A percentile compares a stretch with the other conserved stretches of the same genome.
These are phyloP conservation scores for Gynochthodes officinalis DNA, from an alignment of 257 asterid genomes.

Conservation along the genomic window DNA sequence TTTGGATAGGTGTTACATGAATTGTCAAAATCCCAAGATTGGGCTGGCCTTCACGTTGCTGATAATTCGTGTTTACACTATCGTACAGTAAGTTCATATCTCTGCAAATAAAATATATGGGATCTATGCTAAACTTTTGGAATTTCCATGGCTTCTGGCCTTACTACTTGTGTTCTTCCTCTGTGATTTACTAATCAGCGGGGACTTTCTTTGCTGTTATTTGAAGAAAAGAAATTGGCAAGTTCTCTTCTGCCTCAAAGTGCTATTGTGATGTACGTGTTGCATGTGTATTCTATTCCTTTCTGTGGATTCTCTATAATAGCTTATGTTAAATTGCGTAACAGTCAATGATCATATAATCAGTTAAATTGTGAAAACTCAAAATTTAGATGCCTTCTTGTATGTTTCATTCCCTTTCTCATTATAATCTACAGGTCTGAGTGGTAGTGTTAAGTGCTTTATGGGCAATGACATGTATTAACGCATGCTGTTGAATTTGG, in stretches of 20 bases:
- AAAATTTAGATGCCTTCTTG: not conserved
- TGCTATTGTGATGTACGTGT: not conserved
- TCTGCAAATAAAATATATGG: not conserved
- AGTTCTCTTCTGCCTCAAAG: not conserved
- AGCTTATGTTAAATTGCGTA: not conserved
- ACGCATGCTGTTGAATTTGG: conserved; percentile 11
- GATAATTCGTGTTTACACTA: conserved; percentile 98
- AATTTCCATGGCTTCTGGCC: not conserved
- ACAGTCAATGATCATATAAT: too few relatives aligned
- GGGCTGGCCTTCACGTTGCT: conserved; percentile 88
- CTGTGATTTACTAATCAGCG: not conserved
- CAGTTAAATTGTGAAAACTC: not conserved
- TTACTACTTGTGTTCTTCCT: not conserved
- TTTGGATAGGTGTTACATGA: conserved; percentile 53
- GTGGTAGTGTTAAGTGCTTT: not conserved
- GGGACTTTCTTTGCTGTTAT: not conserved
- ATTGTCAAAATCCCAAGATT: conserved; percentile 55
- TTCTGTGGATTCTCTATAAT: not conserved
- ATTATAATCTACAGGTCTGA: not conserved
- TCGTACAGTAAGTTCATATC: conserved; percentile 62
- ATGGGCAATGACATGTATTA: conserved; percentile 8
- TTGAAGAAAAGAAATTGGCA: not conserved
- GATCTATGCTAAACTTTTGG: not conserved
- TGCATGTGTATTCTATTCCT: not conserved
- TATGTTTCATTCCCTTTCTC: not conserved